phyloP scores from a whole-genome alignment of 306 rosid genomes.

The Alnus glutinosa region DNA sequence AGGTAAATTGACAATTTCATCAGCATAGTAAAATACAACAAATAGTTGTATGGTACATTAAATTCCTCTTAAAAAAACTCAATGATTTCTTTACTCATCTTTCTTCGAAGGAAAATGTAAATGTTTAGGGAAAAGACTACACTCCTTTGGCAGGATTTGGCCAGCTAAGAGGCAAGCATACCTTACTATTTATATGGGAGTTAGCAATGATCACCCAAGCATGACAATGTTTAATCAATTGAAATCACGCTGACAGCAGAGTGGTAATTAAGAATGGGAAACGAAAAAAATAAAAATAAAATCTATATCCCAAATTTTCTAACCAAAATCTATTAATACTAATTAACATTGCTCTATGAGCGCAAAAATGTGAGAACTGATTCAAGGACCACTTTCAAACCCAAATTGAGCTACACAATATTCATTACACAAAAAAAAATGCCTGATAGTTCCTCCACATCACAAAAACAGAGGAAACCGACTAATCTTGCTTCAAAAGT shows the following conservation, averaged over 20 bases:
- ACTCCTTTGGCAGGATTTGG: no score
- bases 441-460: conserved; percentile 23
- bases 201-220: not conserved
- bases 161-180: no score
- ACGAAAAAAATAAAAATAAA: not conserved
- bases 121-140: no score
- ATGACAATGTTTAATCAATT: not conserved
- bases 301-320: conserved; percentile 37
- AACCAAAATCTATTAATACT: conserved; percentile 18
- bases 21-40: no score
- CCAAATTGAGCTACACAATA: conserved; percentile 30
- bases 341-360: conserved; percentile 13
- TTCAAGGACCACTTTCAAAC: conserved; percentile 26
- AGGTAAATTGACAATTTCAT: no score
- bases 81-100: no score
- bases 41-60: no score
- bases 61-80: no score
- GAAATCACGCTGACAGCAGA: not conserved
- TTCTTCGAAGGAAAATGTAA: no score
- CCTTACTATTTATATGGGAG: no score
- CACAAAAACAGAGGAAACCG: conserved; percentile 25
- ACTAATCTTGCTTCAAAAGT: conserved; percentile 27
- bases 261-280: not conserved
- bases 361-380: conserved; percentile 35
- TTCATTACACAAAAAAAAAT: conserved; percentile 23